Percentiles rank a stretch among this genome's conserved stretches.
Evolutionary conservation across 192 early-diverging fungal species (phyloP).

Genomic region (Glomus cerebriforme): DNA sequence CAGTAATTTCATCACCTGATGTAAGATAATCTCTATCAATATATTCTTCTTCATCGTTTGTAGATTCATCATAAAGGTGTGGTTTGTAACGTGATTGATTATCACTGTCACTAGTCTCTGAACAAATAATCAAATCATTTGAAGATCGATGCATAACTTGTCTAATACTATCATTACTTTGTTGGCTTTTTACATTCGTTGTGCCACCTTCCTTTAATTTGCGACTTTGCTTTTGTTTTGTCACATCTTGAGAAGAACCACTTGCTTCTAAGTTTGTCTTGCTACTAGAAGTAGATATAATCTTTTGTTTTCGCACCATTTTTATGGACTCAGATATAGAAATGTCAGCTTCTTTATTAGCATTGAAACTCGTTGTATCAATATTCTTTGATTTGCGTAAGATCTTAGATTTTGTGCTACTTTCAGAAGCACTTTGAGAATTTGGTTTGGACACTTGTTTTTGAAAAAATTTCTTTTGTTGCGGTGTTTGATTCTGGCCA

Average conservation of each 20-base stretch:
- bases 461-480: not conserved
- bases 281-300: not conserved
- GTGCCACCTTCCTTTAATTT: not conserved
- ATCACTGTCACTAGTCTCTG: not conserved
- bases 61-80: not conserved
- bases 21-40: constrained; percentile 1
- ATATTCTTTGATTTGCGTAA: not conserved
- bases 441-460: not conserved
- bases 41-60: not conserved
- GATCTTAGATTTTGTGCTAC: not conserved
- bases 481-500: not conserved
- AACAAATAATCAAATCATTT: not conserved
- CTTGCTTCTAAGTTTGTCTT: not conserved
- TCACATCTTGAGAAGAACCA: not conserved
- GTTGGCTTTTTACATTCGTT: not conserved
- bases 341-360: not conserved
- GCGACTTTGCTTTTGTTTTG: not conserved
- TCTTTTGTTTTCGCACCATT: not conserved
- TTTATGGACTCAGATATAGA: constrained; percentile 8
- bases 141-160: not conserved
- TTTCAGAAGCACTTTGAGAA: not conserved
- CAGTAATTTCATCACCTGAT: not conserved
- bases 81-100: too few relatives aligned
- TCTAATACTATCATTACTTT: not conserved
- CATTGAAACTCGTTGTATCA: not conserved